Evolutionary conservation across 1,284 basidiomycete genomes (phyloP), one percentile per base, ranked within the genome.

Genomic region (Tetrapyrgos nigripes): DNA sequence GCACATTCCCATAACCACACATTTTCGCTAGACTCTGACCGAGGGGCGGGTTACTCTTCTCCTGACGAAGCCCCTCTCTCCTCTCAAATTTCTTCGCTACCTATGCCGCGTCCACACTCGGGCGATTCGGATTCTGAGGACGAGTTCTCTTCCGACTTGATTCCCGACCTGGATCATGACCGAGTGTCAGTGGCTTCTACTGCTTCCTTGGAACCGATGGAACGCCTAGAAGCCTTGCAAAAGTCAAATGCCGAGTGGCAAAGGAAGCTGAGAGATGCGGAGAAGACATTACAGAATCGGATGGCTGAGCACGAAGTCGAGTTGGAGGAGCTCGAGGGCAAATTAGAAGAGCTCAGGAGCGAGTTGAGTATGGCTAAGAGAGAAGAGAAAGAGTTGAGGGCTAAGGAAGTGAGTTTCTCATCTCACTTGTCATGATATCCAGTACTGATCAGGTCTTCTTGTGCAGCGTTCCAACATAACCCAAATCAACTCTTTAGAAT

Each of bases 381-480:
- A 46, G 93, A 96, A 64, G 93, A 96, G 73, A 96, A 96, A 75
- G 94, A 97, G 67, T 73, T 95, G 61, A 81, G 91, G 48, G 79
- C 83, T 11, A 94, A 94, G 73, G 94, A 96, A 79, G 88, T 89
- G 53, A 10, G 79, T 72, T 37, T 11, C 4, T 28, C 35, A 35
- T 45, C 40, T 46, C 54, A 17, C 24, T 35, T 45, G 31, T 50
- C 24, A 5, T 35, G 50, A 29, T 54, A 53, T 50, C 37, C 40
- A 17, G 33, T 28, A 19, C 26, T 19, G 9, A 11, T 47, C 31
- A 50, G 61, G 8, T 55, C 59, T 33, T 47, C 5, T 46, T 56
- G 62, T 53, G 37, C 66, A 89, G 86, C 83, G 88, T 50, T 79
- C 81, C 68, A 88, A 83, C 66, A 80, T 79, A 50, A 79, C 79